Evolutionary conservation across 2,329 filamentous ascomycete species (phyloP), one percentile per base, ranked within the genome.

Genomic region (Cladobotryum mycophilum): DNA sequence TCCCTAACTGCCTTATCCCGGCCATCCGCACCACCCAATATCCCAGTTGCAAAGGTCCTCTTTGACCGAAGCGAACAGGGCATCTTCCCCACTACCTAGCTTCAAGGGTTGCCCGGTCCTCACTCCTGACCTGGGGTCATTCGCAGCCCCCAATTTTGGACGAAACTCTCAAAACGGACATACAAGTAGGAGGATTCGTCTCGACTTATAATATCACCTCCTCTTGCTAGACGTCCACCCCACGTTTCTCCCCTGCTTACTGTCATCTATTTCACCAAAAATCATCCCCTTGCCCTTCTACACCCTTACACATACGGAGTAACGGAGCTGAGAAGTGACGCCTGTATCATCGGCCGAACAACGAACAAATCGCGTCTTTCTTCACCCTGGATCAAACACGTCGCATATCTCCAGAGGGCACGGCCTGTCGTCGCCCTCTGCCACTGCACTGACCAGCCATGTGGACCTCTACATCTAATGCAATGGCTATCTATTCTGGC

Each of bases 391-490:
- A 61, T 56, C 53, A 53, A 49, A 42, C 48, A 45, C 41, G 47
- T 47, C 44, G 52, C 48, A 47, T 47, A 54, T 51, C 55, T 55
- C 55, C 51, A 57, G 59, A 64, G 62, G 62, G 61, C 59, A 64
- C 59, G 56, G 60, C 60, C 56, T 54, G 48, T 53, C 57, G 56
- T 60, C 55, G 59, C 60, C 60, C 60, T 64, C 62, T 53, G 53
- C 54, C 58, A 58, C 54, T 48, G 56, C 53, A 51, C 51, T 55
- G 47, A 52, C 44, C 40, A 53, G 53, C 49, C 46, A 64, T 62
- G 59, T 61, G 60, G 60, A 56, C 60, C 51, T 53, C 61, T 43
- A 56, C 58, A 49, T 53, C 60, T 43, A 46, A 47, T 38, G 44
- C 52, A 30, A 51, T 51, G 46, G 52, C 52, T 42, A 44, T 53